phyloP scores from a whole-genome alignment of 2,329 filamentous ascomycete species.

The Aspergillus novoparasiticus region DNA sequence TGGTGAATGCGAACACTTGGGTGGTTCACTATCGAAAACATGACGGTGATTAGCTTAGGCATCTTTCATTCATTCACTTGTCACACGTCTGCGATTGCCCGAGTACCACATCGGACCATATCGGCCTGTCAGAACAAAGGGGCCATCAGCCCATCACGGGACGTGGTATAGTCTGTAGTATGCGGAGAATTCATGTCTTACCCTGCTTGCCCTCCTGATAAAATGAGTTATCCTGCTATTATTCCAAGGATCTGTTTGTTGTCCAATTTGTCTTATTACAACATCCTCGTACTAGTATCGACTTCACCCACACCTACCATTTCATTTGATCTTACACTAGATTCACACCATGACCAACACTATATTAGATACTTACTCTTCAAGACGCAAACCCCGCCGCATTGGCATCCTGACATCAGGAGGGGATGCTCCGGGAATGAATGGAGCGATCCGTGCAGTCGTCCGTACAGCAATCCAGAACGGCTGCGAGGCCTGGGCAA shows the following conservation, averaged over 20 bases:
- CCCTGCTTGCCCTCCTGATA: background rate
- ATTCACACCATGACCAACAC: background rate
- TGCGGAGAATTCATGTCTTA: background rate
- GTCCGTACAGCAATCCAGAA: slow-evolving; percentile 89
- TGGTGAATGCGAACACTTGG: background rate
- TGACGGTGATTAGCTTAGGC: background rate
- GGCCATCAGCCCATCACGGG: background rate
- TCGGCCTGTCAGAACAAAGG: background rate
- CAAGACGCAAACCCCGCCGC: slow-evolving; percentile 54
- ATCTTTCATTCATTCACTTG: background rate
- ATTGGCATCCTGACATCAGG: slow-evolving; percentile 94
- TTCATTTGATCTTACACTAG: background rate
- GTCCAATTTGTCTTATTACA: background rate
- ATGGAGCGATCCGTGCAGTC: slow-evolving; percentile 83
- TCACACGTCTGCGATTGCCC: background rate
- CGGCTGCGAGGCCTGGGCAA: slow-evolving; percentile 75
- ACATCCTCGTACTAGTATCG: background rate
- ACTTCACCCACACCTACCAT: background rate
- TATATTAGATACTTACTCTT: slow-evolving; percentile 29
- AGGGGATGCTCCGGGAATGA: slow-evolving; percentile 94
- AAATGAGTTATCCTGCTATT: background rate
- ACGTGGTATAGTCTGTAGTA: background rate
- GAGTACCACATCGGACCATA: slow-evolving; percentile 3
- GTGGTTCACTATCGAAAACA: background rate
- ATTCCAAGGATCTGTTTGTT: too few species aligned